Evolutionary conservation across 163 green algal genomes (phyloP).

Genomic region (Prototheca wickerhamii): DNA sequence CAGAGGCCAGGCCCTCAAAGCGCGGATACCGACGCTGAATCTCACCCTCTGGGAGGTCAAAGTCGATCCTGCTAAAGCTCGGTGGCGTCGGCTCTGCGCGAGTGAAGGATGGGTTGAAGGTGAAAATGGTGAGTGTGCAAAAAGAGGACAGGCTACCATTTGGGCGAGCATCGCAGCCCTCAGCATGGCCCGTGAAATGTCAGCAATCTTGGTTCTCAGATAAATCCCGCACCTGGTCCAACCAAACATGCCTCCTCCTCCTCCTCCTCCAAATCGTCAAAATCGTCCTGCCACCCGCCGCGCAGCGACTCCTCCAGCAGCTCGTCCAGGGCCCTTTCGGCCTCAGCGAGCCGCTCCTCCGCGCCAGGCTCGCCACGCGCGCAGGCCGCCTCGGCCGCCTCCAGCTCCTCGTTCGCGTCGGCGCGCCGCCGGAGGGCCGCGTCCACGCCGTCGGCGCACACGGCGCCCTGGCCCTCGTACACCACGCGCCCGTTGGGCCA

Average conservation of each 20-base stretch:
- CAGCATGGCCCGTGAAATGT: no score
- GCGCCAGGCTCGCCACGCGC: slow-evolving; percentile 13
- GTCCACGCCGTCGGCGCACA: slow-evolving; percentile 35
- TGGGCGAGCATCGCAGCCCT: no score
- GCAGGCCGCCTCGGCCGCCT: slow-evolving; percentile 14
- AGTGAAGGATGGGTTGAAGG: no score
- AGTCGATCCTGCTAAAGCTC: slow-evolving; percentile 47
- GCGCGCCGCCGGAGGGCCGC: slow-evolving; percentile 28
- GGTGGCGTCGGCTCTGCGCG: slow-evolving; percentile 1
- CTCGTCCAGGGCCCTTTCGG: slow-evolving; percentile 23
- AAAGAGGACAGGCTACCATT: no score
- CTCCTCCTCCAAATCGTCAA: slow-evolving; percentile 10
- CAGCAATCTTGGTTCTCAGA: no score
- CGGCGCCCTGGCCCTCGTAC: slow-evolving; percentile 50
- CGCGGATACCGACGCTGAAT: slow-evolving; percentile 27
- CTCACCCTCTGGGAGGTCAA: slow-evolving; percentile 12
- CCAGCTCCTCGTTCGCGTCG: slow-evolving; percentile 18
- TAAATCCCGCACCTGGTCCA: not conserved
- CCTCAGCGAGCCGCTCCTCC: slow-evolving; percentile 8
- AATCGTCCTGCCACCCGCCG: not conserved
- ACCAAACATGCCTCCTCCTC: not conserved
- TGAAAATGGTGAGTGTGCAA: no score
- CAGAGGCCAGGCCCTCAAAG: slow-evolving; percentile 17
- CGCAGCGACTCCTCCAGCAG: slow-evolving; percentile 24
- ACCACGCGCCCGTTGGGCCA: slow-evolving; percentile 64